A percentile compares a stretch with the other conserved stretches of the same genome.
Conservation (phyloP, 164 flowering plant species). For the Vitis cinerea region DNA sequence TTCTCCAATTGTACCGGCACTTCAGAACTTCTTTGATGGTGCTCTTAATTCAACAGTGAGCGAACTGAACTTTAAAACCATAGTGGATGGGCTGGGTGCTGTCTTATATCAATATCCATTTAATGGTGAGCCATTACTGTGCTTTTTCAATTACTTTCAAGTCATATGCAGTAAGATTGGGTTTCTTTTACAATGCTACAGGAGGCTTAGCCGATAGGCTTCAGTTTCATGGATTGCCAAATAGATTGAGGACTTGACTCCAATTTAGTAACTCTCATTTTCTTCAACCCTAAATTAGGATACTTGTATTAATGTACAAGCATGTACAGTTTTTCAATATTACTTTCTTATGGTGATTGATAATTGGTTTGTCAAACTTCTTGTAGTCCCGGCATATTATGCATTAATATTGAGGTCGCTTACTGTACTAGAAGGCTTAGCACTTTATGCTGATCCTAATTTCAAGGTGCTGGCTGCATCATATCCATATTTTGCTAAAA, state of each 20-base stretch:
- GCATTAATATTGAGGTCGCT: slow-evolving; percentile 97
- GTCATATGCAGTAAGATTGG: neutral
- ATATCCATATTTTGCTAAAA: slow-evolving; percentile 98
- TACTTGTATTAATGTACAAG: neutral
- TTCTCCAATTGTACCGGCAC: slow-evolving; percentile 95
- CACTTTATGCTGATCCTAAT: slow-evolving; percentile 95
- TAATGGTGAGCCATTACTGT: slow-evolving; percentile 61
- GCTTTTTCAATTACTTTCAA: neutral
- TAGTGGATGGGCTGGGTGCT: slow-evolving; percentile 93
- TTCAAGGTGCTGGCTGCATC: slow-evolving; percentile 98
- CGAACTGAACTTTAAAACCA: slow-evolving; percentile 89
- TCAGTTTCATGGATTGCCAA: neutral
- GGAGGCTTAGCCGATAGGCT: neutral
- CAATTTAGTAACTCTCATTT: neutral
- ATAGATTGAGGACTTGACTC: neutral
- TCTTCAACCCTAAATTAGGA: neutral
- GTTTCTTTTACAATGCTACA: neutral
- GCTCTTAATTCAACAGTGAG: slow-evolving; percentile 89
- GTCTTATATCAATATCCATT: slow-evolving; percentile 91
- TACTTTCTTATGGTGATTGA: slow-evolving; percentile 6
- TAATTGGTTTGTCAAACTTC: slow-evolving; percentile 18
- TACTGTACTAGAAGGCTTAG: slow-evolving; percentile 95
- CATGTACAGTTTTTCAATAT: neutral
- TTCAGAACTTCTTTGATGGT: slow-evolving; percentile 86
- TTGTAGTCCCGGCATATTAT: slow-evolving; percentile 96